Percentiles rank a stretch among this genome's conserved stretches.
Evolutionary conservation across 2,329 filamentous ascomycete species (phyloP).

Genomic region (Madurella fahalii): DNA sequence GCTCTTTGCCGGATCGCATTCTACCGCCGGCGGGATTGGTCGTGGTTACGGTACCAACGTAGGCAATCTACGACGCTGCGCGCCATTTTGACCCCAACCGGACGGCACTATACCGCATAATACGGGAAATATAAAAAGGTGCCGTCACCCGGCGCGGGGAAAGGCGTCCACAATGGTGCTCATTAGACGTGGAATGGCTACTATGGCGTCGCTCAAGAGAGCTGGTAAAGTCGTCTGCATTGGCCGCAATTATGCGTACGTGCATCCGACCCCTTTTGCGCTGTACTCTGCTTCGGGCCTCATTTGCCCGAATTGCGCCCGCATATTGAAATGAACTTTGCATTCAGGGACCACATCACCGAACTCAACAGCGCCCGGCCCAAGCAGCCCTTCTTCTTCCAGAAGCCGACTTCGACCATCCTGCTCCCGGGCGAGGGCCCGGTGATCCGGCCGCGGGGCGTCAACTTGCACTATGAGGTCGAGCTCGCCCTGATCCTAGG

Average conservation of each 20-base stretch:
- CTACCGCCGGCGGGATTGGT: conserved; percentile 10
- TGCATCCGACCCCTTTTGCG: conserved; percentile 11
- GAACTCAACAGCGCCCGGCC: conserved; percentile 85
- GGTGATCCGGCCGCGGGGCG: conserved; percentile 75
- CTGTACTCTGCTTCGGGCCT: background rate
- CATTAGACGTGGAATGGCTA: conserved; percentile 32
- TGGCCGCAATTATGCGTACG: conserved; percentile 89
- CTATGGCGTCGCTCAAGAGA: conserved; percentile 38
- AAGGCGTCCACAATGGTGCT: conserved; percentile 14
- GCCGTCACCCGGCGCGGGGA: conserved; percentile 8
- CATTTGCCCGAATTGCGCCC: background rate
- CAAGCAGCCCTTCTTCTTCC: conserved; percentile 98
- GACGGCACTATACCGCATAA: background rate
- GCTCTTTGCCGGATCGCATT: background rate
- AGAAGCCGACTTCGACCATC: conserved; percentile 88
- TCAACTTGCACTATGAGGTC: conserved; percentile 89
- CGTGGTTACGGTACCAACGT: background rate
- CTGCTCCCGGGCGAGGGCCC: conserved; percentile 74
- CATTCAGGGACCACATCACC: conserved; percentile 76
- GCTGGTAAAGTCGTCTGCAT: conserved; percentile 75
- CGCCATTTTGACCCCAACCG: background rate
- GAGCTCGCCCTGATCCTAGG: conserved; percentile 89
- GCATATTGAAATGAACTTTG: conserved; percentile 12
- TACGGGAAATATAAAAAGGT: background rate
- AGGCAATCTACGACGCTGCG: background rate